A percentile compares a stretch with the other conserved stretches of the same genome.
Conservation (phyloP, 2,329 filamentous ascomycete genomes). For the Colletotrichum sp. region DNA sequence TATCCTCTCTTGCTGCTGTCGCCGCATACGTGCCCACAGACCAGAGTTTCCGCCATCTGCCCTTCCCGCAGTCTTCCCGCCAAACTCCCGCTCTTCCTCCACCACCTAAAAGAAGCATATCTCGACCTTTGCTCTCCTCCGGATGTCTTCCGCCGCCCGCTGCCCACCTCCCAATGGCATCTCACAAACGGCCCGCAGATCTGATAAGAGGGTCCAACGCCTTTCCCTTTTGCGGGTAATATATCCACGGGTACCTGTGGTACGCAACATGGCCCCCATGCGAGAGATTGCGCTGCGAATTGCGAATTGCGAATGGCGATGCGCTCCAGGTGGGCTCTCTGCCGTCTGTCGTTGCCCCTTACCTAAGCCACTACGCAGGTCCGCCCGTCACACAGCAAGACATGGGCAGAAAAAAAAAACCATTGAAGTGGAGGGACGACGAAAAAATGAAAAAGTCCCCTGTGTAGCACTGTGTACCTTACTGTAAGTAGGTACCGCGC, state of each 20-base stretch:
- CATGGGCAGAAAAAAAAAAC: not conserved
- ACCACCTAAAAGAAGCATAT: constrained; percentile 1
- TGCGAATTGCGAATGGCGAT: not conserved
- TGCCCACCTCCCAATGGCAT: not conserved
- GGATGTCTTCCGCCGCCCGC: not conserved
- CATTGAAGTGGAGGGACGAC: not conserved
- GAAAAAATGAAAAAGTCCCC: not conserved
- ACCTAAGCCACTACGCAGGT: not conserved
- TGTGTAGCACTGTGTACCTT: not conserved
- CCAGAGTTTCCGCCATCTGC: not conserved
- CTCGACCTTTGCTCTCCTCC: not conserved
- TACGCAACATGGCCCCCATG: not conserved
- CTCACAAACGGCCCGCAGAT: not conserved
- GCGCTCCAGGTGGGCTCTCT: not conserved
- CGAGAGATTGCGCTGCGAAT: not conserved
- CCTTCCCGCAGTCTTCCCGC: not conserved
- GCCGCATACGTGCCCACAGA: not conserved
- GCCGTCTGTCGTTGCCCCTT: not conserved
- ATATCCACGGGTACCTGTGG: not conserved
- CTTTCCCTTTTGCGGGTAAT: not conserved
- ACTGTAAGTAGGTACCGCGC: not conserved
- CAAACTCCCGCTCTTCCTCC: not conserved
- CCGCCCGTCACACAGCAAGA: not conserved
- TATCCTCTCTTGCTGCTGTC: not conserved
- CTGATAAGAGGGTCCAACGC: not conserved